Base-by-base conservation (phyloP, 441 rosid species). In the Brassica balearica region DNA sequence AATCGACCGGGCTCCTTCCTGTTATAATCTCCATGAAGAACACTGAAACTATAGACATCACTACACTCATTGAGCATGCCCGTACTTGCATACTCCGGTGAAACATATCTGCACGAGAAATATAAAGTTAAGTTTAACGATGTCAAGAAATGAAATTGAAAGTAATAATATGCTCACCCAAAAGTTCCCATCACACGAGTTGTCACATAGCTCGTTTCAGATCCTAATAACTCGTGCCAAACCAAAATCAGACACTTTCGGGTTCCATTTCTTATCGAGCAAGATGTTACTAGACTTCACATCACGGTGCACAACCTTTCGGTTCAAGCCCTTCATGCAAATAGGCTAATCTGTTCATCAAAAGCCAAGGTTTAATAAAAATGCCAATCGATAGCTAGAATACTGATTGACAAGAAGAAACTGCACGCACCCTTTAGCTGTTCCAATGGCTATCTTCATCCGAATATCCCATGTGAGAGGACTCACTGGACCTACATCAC, bases 161-260 rank as follows among this genome's bases (percentile, higher is more conserved):
- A 36, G 71, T 48, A 70, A 72, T 20, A 73, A 23, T 67, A 14
- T 19, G 9, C 23, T 7, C 72, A 74, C 97, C 99, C 99, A 15
- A 95, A 95, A 68, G 99, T 95, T 68, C 99, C 99, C 99, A 95
- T 95, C 8, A 95, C 99, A 46, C 99, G 97, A 6, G 99, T 95
- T 17, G 99, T 95, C 75, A 95, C 99, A 75, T 91, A 88, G 88
- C 90, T 92, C 19, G 93, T 81, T 82, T 92, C 99, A 2, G 99
- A 85, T 70, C 96, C 97, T 76, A 95, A 85, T 48, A 95, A 87
- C 87, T 95, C 92, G 77, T n/a, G 99, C 99, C 77, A 95, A 84
- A 82, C 99, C 99, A 67, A 95, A 95, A 83, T 95, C 99, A 55
- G 99, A 95, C 74, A 95, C 94, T 81, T 91, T 95, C 1, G 99